A percentile compares a stretch with the other conserved stretches of the same genome.
Conservation (phyloP, 805 yeast genomes). For the Priceomyces melissophilus region DNA sequence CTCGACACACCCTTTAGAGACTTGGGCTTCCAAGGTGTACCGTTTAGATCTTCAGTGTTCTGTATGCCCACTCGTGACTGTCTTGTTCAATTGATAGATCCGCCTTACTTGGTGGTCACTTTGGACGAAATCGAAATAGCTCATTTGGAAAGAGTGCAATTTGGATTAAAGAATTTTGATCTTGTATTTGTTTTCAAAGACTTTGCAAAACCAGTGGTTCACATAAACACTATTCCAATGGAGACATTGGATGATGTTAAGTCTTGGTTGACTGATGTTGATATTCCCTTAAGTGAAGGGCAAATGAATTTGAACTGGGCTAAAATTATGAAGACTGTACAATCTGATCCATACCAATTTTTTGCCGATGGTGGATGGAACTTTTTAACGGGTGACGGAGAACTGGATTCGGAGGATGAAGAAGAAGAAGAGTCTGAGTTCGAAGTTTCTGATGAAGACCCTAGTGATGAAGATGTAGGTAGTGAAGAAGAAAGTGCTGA, state of each 20-base stretch:
- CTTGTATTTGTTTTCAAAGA: conserved; percentile 95
- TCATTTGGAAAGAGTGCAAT: conserved; percentile 94
- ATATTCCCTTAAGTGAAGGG: conserved; percentile 91
- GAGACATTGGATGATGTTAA: conserved; percentile 87
- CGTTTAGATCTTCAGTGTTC: conserved; percentile 87
- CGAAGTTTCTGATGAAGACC: conserved; percentile 60
- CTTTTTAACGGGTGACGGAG: conserved; percentile 86
- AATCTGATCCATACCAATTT: conserved; percentile 90
- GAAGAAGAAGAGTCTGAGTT: conserved; percentile 71
- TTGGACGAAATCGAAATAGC: conserved; percentile 91
- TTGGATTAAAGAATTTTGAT: conserved; percentile 94
- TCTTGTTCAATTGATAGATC: conserved; percentile 87
- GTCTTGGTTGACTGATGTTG: conserved; percentile 97
- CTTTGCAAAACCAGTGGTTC: conserved; percentile 81
- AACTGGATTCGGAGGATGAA: conserved; percentile 59
- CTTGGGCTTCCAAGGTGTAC: conserved; percentile 96
- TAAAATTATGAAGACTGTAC: conserved; percentile 90
- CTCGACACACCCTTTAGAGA: conserved; percentile 95
- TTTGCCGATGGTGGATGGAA: conserved; percentile 95
- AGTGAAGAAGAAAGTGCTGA: conserved; percentile 47
- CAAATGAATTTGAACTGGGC: conserved; percentile 95
- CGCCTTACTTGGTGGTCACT: conserved; percentile 91
- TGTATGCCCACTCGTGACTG: conserved; percentile 98
- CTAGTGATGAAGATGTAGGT: conserved; percentile 58
- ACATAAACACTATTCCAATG: conserved; percentile 92